Percentiles rank a stretch among this genome's conserved stretches.
Evolutionary conservation across 208 protist species (phyloP).

Genomic region (Endotrypanum monterogeii): DNA sequence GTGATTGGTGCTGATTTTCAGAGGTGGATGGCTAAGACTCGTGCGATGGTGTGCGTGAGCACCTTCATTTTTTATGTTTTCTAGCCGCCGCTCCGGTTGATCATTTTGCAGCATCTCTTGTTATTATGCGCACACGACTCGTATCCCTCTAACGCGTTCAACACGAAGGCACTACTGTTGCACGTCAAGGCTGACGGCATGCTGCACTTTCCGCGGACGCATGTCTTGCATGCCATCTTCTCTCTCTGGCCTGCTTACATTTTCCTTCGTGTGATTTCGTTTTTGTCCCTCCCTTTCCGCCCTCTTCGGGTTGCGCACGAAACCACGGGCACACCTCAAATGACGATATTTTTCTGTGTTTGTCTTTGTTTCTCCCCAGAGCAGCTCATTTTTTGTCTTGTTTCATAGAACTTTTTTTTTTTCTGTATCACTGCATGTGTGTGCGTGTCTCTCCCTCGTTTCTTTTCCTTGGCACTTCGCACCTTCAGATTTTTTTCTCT

Average conservation of each 20-base stretch:
- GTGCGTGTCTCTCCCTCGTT: not conserved
- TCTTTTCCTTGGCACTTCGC: not conserved
- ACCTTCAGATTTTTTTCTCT: not conserved
- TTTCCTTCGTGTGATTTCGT: not conserved
- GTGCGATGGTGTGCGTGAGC: no score
- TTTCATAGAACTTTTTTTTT: not conserved
- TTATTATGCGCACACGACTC: not conserved
- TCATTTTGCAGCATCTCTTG: not conserved
- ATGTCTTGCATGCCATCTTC: not conserved
- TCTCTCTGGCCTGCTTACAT: not conserved
- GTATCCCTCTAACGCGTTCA: not conserved
- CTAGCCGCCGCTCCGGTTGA: no score
- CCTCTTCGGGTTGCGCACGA: not conserved
- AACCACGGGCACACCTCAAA: no score
- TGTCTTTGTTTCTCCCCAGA: slow-evolving; percentile 5
- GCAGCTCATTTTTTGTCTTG: not conserved
- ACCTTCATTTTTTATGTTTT: no score
- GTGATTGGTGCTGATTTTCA: no score
- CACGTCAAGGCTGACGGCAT: no score
- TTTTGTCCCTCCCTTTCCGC: slow-evolving; percentile 1
- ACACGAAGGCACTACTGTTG: no score
- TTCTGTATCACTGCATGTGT: no score
- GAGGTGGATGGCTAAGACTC: no score
- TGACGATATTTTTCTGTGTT: not conserved
- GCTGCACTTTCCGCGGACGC: not conserved